Evolutionary conservation across 192 early-diverging fungal genomes (phyloP), one percentile per base, ranked within the genome.

Genomic region (Martensiomyces pterosporus): DNA sequence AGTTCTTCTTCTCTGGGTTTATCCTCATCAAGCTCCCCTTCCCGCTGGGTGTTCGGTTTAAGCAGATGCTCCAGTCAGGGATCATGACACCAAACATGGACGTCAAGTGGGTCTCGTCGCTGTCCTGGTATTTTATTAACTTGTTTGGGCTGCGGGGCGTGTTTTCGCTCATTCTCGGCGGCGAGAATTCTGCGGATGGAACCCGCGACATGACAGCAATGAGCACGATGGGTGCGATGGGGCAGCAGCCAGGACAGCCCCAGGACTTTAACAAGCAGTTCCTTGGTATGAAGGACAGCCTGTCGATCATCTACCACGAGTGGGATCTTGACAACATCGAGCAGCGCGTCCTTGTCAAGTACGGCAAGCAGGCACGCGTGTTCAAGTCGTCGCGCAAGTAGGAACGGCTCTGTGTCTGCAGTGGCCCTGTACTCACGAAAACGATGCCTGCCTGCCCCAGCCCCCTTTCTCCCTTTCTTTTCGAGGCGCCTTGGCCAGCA

Each of bases 111-210:
- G 95, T 98, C 3, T 95, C 93, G 13, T 93, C 90, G 7, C 70
- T 98, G 18, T 96, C 93, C 4, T 97, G 93, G 95, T 98, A 98
- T 80, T 98, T 98, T 68, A 66, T 98, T 24, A 97, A 95, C 64
- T 66, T 98, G 45, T 95, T 98, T 81, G 95, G 95, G 47, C 79
- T 98, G 34, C 80, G 85, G 45, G 86, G 85, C 54, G 88, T 95
- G 15, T 98, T 91, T 64, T 83, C 89, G 38, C 82, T 98, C 27
- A 84, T 98, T 51, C 71, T 98, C 2, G 95, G 93, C 36, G 86
- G 90, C 44, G 90, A 83, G 24, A 94, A 94, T 71, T 78, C 90
- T 49, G 92, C 87, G 18, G 86, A 85, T 55, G 86, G 86, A 10
- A 85, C 81, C 58, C 76, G 83, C 53, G 94, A 95, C 60, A 94